Evolutionary conservation across 2,329 filamentous ascomycete species (phyloP), one percentile per base, ranked within the genome.

Genomic region (Cordyceps sp.): DNA sequence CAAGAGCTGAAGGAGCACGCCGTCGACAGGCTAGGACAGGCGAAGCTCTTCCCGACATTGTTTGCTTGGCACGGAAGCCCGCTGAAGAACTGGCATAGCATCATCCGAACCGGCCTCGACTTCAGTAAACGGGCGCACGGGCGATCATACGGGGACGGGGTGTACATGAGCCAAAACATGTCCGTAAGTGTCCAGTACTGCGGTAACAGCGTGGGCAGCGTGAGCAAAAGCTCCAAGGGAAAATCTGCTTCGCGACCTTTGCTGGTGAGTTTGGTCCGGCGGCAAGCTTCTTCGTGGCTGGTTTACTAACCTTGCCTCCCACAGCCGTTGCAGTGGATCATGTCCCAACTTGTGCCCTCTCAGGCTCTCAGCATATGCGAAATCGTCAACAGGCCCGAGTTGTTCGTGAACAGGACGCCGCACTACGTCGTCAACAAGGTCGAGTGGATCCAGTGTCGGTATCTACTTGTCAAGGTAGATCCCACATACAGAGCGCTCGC

Each of bases 371-470:
- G 81, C 21, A 57, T 94, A 29, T 90, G 86, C 44, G 86, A 94
- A 49, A 73, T 94, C 28, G 73, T 93, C 45, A 93, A 93, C 46
- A 62, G 64, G 0, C 74, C 83, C 0, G 31, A 50, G 0, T 45
- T 76, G 28, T 93, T 81, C 44, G 51, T 64, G 5, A 65, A 58
- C 38, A 43, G 8, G 0, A 39, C 0, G 0, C 77, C 77, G 0
- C 72, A 75, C 53, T 73, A 81, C 29, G 86, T 93, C 8, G 73
- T 93, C 2, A 50, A 68, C 18, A 62, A 84, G 28, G 57, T 78
- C 9, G 78, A 92, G 45, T 94, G 86, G 86, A 85, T 93, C 36
- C 84, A 92, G 46, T 85, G 83, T 18, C 70, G 85, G 27, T 93
- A 92, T 51, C 62, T 94, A 2, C 81, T 93, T 41, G 71, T 62